phyloP scores from a whole-genome alignment of 2,329 filamentous ascomycete genomes.

The Saccharata proteae region DNA sequence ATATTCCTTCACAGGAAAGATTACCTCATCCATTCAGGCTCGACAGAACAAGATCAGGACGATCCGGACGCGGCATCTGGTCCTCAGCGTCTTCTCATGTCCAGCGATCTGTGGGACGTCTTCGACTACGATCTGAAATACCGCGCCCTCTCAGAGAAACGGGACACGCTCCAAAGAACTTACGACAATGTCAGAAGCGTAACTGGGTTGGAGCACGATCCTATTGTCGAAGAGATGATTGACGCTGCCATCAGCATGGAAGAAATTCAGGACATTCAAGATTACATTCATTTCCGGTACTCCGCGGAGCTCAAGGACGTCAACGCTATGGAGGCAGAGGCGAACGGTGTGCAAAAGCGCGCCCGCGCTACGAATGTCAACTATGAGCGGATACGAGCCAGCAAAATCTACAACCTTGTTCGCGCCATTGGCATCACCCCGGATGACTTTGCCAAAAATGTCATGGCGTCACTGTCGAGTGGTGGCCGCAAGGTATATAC shows the following conservation, averaged over 20 bases:
- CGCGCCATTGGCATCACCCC: constrained; percentile 82
- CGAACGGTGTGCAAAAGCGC: constrained; percentile 59
- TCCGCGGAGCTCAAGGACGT: constrained; percentile 72
- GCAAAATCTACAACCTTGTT: constrained; percentile 70
- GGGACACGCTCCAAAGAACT: constrained; percentile 69
- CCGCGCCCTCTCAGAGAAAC: constrained; percentile 81
- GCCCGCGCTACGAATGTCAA: constrained; percentile 71
- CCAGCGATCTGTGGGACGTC: constrained; percentile 90
- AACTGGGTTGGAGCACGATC: constrained; percentile 50
- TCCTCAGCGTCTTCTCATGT: constrained; percentile 80
- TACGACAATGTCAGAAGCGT: constrained; percentile 57
- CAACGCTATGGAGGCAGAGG: constrained; percentile 47
- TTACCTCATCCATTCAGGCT: constrained; percentile 79
- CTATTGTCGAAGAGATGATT: constrained; percentile 73
- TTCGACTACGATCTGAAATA: constrained; percentile 93
- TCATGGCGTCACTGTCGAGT: no score
- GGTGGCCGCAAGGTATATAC: constrained; percentile 68
- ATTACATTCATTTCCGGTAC: constrained; percentile 94
- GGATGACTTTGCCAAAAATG: constrained; percentile 79
- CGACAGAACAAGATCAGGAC: constrained; percentile 47
- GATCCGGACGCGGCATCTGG: constrained; percentile 59
- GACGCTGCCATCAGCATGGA: constrained; percentile 73
- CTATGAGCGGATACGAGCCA: constrained; percentile 73
- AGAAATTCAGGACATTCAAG: constrained; percentile 90
- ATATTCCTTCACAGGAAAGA: constrained; percentile 98